phyloP scores from a whole-genome alignment of 2,329 filamentous ascomycete genomes.

The Aspergillus puulaauensis region DNA sequence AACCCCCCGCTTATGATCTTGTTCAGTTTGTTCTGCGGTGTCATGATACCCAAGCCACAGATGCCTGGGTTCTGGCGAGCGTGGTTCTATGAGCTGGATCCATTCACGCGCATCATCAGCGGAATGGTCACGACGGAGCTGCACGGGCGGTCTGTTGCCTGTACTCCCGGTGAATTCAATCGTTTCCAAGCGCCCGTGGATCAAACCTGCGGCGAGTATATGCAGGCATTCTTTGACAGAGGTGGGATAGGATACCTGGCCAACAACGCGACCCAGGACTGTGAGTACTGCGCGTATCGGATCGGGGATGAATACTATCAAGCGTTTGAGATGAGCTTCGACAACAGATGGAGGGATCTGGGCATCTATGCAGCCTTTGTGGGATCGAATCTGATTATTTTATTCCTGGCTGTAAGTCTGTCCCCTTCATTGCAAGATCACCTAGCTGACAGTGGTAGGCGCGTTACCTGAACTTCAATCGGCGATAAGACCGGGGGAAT shows the following conservation, averaged over 20 bases:
- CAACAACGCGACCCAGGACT: conserved; percentile 63
- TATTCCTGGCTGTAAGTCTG: conserved; percentile 57
- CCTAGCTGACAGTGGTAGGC: conserved; percentile 25
- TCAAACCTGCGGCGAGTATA: conserved; percentile 72
- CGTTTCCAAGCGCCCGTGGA: conserved; percentile 65
- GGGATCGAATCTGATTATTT: conserved; percentile 69
- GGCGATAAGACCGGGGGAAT: conserved; percentile 29
- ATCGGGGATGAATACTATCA: conserved; percentile 78
- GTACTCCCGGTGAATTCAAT: conserved; percentile 63
- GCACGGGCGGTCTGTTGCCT: conserved; percentile 63
- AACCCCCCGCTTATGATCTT: conserved; percentile 82
- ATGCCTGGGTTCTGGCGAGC: conserved; percentile 77
- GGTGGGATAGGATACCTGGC: conserved; percentile 73
- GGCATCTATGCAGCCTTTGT: conserved; percentile 78
- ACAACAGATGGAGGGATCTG: conserved; percentile 74
- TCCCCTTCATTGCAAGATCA: background rate
- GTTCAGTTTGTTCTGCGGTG: conserved; percentile 84
- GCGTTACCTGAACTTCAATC: conserved; percentile 48
- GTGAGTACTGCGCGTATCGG: conserved; percentile 79
- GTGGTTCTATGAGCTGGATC: conserved; percentile 81
- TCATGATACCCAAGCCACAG: conserved; percentile 74
- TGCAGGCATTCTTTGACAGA: conserved; percentile 65
- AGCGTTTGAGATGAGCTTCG: conserved; percentile 65
- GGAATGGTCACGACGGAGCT: conserved; percentile 79
- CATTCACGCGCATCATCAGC: conserved; percentile 77